Evolutionary conservation across 768 basidiomycete species (phyloP).

Genomic region (Lentinus brumalis): DNA sequence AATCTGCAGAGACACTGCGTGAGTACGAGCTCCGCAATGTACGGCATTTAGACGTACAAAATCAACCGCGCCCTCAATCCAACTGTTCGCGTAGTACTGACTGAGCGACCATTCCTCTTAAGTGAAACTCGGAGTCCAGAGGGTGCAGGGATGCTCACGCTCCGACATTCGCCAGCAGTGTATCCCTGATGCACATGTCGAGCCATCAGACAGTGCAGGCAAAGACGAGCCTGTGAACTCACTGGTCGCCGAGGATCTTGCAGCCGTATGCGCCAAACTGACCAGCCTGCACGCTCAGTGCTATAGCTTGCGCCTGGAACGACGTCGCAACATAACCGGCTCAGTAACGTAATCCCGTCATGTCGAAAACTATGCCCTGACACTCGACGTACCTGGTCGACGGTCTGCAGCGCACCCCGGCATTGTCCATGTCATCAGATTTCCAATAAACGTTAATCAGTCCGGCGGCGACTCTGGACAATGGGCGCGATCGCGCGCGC

Average conservation of each 20-base stretch:
- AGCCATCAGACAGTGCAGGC: neutral
- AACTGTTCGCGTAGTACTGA: slow-evolving; percentile 27
- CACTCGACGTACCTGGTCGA: slow-evolving; percentile 17
- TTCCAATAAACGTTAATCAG: neutral
- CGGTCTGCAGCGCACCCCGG: slow-evolving; percentile 10
- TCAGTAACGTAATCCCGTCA: slow-evolving; percentile 11
- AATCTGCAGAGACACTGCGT: slow-evolving; percentile 17
- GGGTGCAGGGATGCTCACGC: slow-evolving; percentile 12
- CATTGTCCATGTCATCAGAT: neutral
- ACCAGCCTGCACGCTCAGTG: slow-evolving; percentile 23
- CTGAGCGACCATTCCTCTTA: slow-evolving; percentile 6
- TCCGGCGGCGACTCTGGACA: neutral
- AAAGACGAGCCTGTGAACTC: neutral
- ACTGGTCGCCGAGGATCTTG: slow-evolving; percentile 26
- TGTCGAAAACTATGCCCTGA: neutral
- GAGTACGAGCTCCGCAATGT: neutral
- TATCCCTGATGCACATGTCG: slow-evolving; percentile 17
- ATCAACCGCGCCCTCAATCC: slow-evolving; percentile 28
- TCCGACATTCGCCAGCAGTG: slow-evolving; percentile 25
- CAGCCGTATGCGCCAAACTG: slow-evolving; percentile 26
- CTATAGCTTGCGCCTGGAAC: slow-evolving; percentile 25
- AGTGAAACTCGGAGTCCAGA: neutral
- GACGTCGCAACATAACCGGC: no score
- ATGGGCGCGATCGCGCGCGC: slow-evolving; percentile 9
- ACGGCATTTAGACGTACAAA: slow-evolving; percentile 20